Evolutionary conservation across 2,329 filamentous ascomycete species (phyloP), one percentile per base, ranked within the genome.

Genomic region (Fusarium ambrosium): DNA sequence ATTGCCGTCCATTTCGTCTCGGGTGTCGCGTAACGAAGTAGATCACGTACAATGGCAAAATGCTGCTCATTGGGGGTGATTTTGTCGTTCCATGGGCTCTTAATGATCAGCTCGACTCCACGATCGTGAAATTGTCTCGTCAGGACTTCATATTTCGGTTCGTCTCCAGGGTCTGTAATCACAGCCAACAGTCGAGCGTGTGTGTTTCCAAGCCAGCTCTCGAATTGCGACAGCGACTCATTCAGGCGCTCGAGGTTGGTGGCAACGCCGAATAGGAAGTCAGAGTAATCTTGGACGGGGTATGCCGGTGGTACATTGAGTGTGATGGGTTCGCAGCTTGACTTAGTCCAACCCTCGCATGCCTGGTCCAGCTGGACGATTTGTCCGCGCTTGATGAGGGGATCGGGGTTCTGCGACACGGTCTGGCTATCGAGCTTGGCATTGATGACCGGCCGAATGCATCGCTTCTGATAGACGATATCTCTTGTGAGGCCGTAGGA

Each of bases 201-300:
- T 0, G 87, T 87, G 45, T 86, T 83, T 3, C 86, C 82, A 1
- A 91, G 85, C 90, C 89, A 92, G 71, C 89, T 88, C 16, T 85
- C 81, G 66, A 91, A 89, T 18, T 86, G 83, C 13, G 85, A 81
- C 39, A 90, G 80, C 1, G 89, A 89, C 8, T 85, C 84, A 43
- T 85, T 80, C 65, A 91, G 80, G 37, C 90, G 85, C 29, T 85
- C 83, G 36, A 87, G 82, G 9, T 83, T 86, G 24, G 89, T 90
- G 0, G 89, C 88, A 6, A 91, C 85, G 65, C 89, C 90, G 70
- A 92, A 91, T 66, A 89, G 80, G 53, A 91, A 84, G 62, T 90
- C 85, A 0, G 84, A 81, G 71, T 89, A 88, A 10, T 83, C 83
- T 34, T 81, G 75, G 34, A 79, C 77, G 0, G 86, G 85, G 60